Percentiles rank a stretch among this genome's conserved stretches.
These are phyloP conservation scores for Phytophthora gonapodyides DNA, from an alignment of 352 stramenopile genomes.

Conservation along the genomic window DNA sequence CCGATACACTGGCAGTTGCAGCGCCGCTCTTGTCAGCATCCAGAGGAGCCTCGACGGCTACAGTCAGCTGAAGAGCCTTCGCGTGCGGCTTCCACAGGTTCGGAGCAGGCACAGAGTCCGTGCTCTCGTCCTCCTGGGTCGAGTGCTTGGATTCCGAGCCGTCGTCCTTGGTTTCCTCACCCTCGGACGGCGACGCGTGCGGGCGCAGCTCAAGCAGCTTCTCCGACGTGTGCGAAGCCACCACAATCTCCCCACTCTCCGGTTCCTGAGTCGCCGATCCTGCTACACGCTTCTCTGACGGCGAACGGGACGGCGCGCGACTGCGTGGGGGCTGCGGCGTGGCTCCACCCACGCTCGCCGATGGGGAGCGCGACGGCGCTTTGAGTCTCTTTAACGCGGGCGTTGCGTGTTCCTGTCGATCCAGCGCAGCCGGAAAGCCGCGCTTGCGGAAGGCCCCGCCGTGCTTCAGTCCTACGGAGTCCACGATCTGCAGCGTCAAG, in stretches of 20 bases:
- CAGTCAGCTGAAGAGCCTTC: conserved; percentile 59
- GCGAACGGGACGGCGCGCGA: conserved; percentile 54
- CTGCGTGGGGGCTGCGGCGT: conserved; percentile 14
- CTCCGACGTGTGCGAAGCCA: conserved; percentile 38
- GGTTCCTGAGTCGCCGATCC: conserved; percentile 18
- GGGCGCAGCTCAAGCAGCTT: conserved; percentile 53
- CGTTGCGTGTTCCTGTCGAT: conserved; percentile 20
- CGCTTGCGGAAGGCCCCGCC: conserved; percentile 36
- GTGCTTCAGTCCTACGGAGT: conserved; percentile 33
- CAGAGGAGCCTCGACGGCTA: conserved; percentile 39
- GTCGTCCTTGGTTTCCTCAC: conserved; percentile 47
- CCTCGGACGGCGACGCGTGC: conserved; percentile 30
- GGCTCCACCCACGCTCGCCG: conserved; percentile 17
- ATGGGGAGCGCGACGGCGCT: conserved; percentile 41
- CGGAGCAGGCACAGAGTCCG: conserved; percentile 16
- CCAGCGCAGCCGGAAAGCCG: conserved; percentile 39
- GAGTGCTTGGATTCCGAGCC: conserved; percentile 19
- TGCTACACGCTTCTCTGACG: conserved; percentile 41
- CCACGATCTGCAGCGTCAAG: conserved; percentile 58
- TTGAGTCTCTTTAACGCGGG: conserved; percentile 49
- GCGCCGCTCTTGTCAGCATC: conserved; percentile 32
- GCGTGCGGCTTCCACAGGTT: conserved; percentile 59
- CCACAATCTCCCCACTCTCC: conserved; percentile 52
- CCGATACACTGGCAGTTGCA: conserved; percentile 30
- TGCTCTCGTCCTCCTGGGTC: conserved; percentile 31